Conservation (phyloP, 73 alveolate species). For the Durusdinium trenchii region DNA sequence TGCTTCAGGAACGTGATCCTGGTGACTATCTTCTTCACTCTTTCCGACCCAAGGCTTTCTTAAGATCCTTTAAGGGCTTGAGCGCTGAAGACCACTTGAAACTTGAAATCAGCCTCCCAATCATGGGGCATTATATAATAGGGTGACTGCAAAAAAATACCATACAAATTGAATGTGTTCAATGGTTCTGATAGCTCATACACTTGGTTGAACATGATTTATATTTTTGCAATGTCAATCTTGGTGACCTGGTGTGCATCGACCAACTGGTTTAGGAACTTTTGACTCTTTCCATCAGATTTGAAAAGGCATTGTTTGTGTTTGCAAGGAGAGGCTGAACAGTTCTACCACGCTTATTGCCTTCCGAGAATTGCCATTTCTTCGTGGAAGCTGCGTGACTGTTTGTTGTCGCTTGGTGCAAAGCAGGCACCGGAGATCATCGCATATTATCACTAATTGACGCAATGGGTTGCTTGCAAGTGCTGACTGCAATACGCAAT, state of each 20-base stretch:
- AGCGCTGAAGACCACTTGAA: no score
- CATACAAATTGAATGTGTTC: not conserved
- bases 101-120: not conserved
- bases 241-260: no score
- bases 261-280: no score
- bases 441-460: not conserved
- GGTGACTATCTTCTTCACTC: slow-evolving; percentile 40
- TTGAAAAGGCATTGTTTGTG: no score
- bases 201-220: not conserved
- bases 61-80: no score
- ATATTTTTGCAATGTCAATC: not conserved
- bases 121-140: not conserved
- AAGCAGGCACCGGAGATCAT: not conserved
- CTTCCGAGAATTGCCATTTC: slow-evolving; percentile 47
- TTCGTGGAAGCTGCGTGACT: slow-evolving; percentile 53
- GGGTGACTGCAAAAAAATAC: not conserved
- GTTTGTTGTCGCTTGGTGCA: slow-evolving; percentile 13
- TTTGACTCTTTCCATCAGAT: no score
- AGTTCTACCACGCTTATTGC: not conserved
- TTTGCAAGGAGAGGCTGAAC: slow-evolving; percentile 42
- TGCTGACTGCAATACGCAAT: no score
- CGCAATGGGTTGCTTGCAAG: not conserved
- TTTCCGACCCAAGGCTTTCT: slow-evolving; percentile 17
- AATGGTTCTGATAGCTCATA: not conserved
- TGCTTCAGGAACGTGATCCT: slow-evolving; percentile 40